These are phyloP conservation scores for Emiliania huxleyi DNA, from an alignment of 78 protist genomes.

Conservation along the genomic window DNA sequence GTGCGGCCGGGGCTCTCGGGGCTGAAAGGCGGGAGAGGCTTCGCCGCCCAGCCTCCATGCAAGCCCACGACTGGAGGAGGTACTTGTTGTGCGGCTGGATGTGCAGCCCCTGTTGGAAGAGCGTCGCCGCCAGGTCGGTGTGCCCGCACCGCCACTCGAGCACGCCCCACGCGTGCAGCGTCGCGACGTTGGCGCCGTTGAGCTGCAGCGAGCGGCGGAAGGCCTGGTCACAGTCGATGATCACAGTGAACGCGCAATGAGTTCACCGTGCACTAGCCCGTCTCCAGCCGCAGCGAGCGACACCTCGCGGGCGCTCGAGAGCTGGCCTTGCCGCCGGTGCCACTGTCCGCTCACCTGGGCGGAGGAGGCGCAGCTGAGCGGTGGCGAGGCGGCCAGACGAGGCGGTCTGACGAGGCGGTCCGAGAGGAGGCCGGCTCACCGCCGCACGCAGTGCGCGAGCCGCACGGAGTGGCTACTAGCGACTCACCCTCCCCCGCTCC, in stretches of 20 bases:
- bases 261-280: no score
- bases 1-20: no score
- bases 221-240: neutral
- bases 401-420: no score
- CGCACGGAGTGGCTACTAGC: no score
- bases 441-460: no score
- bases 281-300: no score
- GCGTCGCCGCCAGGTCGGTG: neutral
- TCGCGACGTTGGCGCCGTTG: neutral
- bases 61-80: neutral
- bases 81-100: neutral
- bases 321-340: neutral
- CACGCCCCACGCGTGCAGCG: constrained; percentile 21
- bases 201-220: neutral
- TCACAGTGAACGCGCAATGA: no score
- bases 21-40: neutral
- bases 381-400: no score
- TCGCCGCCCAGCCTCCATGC: neutral
- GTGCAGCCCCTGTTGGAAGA: neutral
- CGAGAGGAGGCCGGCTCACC: no score
- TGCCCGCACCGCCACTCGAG: constrained; percentile 24
- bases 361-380: no score
- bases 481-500: no score
- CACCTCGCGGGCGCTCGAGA: neutral
- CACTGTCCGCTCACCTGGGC: neutral